A percentile compares a stretch with the other conserved stretches of the same genome.
These are phyloP conservation scores for Fraxinus platypoda DNA, from an alignment of 305 asterid genomes.

Conservation along the genomic window DNA sequence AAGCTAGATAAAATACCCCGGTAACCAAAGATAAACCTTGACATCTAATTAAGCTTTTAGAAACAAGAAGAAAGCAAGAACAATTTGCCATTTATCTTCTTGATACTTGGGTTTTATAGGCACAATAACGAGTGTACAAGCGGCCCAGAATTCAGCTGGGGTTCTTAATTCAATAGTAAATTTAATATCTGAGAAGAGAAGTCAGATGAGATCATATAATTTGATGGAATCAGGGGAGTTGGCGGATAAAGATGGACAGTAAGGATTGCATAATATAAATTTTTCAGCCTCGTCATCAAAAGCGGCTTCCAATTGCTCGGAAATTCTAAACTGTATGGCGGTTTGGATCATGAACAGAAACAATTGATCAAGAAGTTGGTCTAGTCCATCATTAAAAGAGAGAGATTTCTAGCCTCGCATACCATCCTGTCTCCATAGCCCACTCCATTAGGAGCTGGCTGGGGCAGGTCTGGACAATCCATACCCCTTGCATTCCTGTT, in stretches of 20 bases:
- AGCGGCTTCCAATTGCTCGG: background rate
- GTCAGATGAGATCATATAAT: background rate
- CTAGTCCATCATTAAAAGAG: background rate
- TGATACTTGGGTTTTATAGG: background rate
- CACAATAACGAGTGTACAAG: background rate
- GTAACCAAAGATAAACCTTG: background rate
- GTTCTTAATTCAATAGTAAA: background rate
- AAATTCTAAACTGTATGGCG: background rate
- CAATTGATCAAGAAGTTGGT: background rate
- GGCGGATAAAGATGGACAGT: no score
- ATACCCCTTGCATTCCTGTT: background rate
- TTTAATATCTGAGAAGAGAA: background rate
- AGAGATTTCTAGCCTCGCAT: background rate
- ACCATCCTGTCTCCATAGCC: background rate
- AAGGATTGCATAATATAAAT: no score
- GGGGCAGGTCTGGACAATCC: background rate
- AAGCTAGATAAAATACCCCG: background rate
- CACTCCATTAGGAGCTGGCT: background rate
- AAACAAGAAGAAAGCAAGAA: background rate
- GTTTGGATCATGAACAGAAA: background rate
- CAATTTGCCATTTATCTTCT: background rate
- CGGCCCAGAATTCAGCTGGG: background rate
- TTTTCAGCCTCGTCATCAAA: no score
- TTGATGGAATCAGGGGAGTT: no score
- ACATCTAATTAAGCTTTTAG: background rate